Evolutionary conservation across 1,284 basidiomycete species (phyloP), one percentile per base, ranked within the genome.

Genomic region (Cronartium quercuum): DNA sequence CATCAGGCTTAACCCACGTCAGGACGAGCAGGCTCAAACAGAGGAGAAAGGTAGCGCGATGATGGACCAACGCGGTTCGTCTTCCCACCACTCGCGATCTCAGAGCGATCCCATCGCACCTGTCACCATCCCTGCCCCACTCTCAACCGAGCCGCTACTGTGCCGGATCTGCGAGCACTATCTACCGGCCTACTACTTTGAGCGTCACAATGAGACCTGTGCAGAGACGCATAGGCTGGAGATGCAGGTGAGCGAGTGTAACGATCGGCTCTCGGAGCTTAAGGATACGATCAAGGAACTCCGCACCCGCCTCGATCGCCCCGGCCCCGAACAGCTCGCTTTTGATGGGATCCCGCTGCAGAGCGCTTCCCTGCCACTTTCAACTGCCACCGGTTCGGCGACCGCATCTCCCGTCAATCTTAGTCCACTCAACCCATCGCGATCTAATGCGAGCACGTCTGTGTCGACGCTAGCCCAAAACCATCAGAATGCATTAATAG

Each of bases 181-280:
- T 79, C 90, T 98, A 70, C 94, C 96, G 1, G 91, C 95, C 76
- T 98, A 96, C 94, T 99, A 95, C 84, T 99, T 99, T 81, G 96
- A 98, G 83, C 98, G 98, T 84, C 96, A 99, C 85, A 98, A 94
- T 85, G 96, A 98, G 84, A 98, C 95, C 10, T 99, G 96, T 82
- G 92, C 89, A 79, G 96, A 98, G 83, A 90, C 93, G 0, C 96
- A 99, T 82, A 89, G 93, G 60, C 86, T 98, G 77, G 96, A 98
- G 83, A 93, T 95, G 55, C 94, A 97, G 83, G 94, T 98, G 77
- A 85, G 87, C 38, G 91, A 94, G 80, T 92, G 90, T 84, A 96
- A 98, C 83, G 96, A 99, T 81, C 89, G 89, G 35, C 89, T 98
- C 70, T 83, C 86, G 10, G 96, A 98, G 80, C 85, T 98, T 68